Base-by-base conservation (phyloP, 768 basidiomycete genomes). In the Candolleomyces aberdarensis region DNA sequence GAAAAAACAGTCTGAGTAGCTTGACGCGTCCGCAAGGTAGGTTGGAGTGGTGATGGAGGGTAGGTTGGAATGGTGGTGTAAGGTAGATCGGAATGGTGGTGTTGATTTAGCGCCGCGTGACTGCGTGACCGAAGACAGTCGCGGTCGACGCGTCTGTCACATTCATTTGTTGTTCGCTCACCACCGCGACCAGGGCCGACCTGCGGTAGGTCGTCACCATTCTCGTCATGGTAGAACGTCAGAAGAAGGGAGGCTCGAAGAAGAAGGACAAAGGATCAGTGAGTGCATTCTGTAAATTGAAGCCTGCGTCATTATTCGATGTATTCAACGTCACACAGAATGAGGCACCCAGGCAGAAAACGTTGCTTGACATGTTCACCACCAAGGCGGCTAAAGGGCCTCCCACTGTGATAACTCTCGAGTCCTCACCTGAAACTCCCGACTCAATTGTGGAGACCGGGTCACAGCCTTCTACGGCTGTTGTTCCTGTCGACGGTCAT, bases 301-400 rank as follows among this genome's bases (percentile, higher is more conserved):
- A 5, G 32, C 32, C 17, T 26, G n/a, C 31, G 29, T 10, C 26
- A 9, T 47, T n/a, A 32, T 9, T 15, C 47, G 47, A 48, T 36
- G 13, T 26, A 20, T 48, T 29, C 13, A 40, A 7, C 46, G 36
- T 51, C n/a, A 22, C 31, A 32, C 26, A 57, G 59, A 48, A 47
- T 67, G 43, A 57, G 50, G 26, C 26, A 26, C 26, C 26, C 52
- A 71, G 65, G 64, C 79, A 83, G 70, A 74, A 69, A 60, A 80
- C 80, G 3, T 64, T 83, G 1, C 64, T 78, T n/a, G 77, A 80
- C 51, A 67, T 75, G 39, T 78, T 78, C 60, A 58, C 66, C 10
- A 64, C 64, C 54, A 74, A 73, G 41, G 36, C 20, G 39, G 57
- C 29, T 26, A 59, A 55, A 46, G 44, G 51, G 43, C 20, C 53